Conservation (phyloP, 1,284 basidiomycete genomes). For the Waitea zeae region DNA sequence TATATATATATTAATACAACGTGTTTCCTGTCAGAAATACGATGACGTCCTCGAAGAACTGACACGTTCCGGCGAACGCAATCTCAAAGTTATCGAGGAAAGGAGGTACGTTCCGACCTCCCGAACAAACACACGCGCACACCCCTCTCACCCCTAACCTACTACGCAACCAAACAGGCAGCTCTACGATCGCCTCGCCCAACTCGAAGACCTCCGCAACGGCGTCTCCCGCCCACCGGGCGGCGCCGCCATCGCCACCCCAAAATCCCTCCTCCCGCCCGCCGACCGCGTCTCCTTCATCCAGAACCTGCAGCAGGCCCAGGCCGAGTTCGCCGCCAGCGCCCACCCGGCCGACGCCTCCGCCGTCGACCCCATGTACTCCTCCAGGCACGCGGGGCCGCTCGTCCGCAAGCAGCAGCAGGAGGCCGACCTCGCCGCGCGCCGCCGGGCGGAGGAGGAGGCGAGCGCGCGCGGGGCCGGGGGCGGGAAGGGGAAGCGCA, state of each 20-base stretch:
- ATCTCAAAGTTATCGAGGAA: slow-evolving; percentile 37
- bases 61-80: slow-evolving; percentile 36
- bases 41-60: slow-evolving; percentile 35
- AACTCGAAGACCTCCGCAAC: slow-evolving; percentile 26
- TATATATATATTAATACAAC: too few species aligned
- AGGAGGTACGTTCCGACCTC: slow-evolving; percentile 38
- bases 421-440: slow-evolving; percentile 15
- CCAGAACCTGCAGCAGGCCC: slow-evolving; percentile 26
- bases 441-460: slow-evolving; percentile 21
- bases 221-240: slow-evolving; percentile 9
- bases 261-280: slow-evolving; percentile 27
- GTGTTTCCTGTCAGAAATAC: slow-evolving; percentile 25
- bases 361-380: slow-evolving; percentile 23
- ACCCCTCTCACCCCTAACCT: slow-evolving; percentile 4
- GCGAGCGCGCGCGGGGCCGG: slow-evolving; percentile 17
- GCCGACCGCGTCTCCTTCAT: slow-evolving; percentile 18
- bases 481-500: slow-evolving; percentile 14
- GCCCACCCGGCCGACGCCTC: slow-evolving; percentile 27
- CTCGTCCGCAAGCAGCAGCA: slow-evolving; percentile 25
- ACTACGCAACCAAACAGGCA: slow-evolving; percentile 17
- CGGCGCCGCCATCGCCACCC: slow-evolving; percentile 9
- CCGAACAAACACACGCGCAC: slow-evolving; percentile 6
- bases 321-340: slow-evolving; percentile 30
- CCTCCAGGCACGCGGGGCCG: slow-evolving; percentile 27
- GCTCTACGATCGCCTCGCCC: slow-evolving; percentile 38